Base-by-base conservation (phyloP, 139 green algal genomes). In the Microglena sp. region DNA sequence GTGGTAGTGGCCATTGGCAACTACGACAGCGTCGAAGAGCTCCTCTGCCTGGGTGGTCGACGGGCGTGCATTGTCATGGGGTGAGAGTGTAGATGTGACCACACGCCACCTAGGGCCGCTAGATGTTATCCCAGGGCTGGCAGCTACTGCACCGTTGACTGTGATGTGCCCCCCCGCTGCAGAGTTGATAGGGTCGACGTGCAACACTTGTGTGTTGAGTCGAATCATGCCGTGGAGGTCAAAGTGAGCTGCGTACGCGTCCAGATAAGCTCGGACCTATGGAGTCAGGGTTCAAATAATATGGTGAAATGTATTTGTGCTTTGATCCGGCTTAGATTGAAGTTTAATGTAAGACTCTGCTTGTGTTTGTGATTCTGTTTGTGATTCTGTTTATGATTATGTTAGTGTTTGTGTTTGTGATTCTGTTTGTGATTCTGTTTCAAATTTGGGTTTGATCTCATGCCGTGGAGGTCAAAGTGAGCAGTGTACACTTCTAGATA, bases 1-100 rank as follows among this genome's bases (percentile, higher is more conserved):
- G n/a, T 63, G 79, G 67, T 91, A 95, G 70, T 96, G 88, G 8
- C 89, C 90, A 61, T 94, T 94, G 35, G 64, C 80, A 8, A 95
- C 78, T 7, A 94, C 79, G 1, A 96, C 67, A 0, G 87, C 90
- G 70, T 96, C 90, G 78, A 91, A 95, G 68, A 1, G 45, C 62
- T 55, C 21, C 45, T 46, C 30, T 11, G 8, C 8, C 40, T n/a
- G 40, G 40, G 11, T n/a, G 40, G 8, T n/a, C 11, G 40, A 11
- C 40, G 11, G 40, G 40, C 11, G 40, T 46, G 40, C 8, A 18
- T 11, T 11, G 40, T 50, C 11, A 11, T n/a, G 40, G 40, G 40
- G 40, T 15, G 40, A 50, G 11, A 50, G 40, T 50, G 40, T 11
- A 18, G 40, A 50, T 11, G 18, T 50, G 40, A 11, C 40, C 18